A percentile compares a stretch with the other conserved stretches of the same genome.
phyloP scores from a whole-genome alignment of 192 early-diverging fungal genomes.

The Mortierella antarctica region DNA sequence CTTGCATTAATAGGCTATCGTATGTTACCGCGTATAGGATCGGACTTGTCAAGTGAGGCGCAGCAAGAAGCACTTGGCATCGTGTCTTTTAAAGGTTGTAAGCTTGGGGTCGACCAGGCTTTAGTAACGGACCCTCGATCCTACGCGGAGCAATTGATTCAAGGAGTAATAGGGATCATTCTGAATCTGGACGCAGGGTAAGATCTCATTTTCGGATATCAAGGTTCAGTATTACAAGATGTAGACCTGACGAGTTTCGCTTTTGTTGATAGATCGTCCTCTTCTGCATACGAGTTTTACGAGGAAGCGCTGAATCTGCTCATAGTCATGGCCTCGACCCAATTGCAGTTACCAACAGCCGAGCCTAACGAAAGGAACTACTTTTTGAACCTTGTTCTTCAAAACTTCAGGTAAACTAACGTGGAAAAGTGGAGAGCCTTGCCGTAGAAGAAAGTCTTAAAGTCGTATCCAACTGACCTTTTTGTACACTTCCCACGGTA shows the following conservation, averaged over 20 bases:
- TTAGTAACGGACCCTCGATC: conserved; percentile 57
- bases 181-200: conserved; percentile 69
- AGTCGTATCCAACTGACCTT: background rate
- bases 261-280: conserved; percentile 47
- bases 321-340: conserved; percentile 71
- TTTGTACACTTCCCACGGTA: background rate
- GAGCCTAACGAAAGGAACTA: conserved; percentile 61
- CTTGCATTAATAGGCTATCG: conserved; percentile 10
- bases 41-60: conserved; percentile 25
- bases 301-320: conserved; percentile 70
- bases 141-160: conserved; percentile 68
- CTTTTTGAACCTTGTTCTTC: conserved; percentile 73
- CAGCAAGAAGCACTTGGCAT: conserved; percentile 51
- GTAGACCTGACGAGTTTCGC: background rate
- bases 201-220: background rate
- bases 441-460: background rate
- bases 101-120: conserved; percentile 55
- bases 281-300: conserved; percentile 74
- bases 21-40: conserved; percentile 17
- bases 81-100: conserved; percentile 55
- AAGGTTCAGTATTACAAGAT: background rate
- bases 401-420: conserved; percentile 63
- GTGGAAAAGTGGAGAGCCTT: no score
- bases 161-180: conserved; percentile 62
- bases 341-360: conserved; percentile 60